phyloP scores from a whole-genome alignment of 495 filamentous ascomycete genomes.

The Aspergillus saccharolyticus region DNA sequence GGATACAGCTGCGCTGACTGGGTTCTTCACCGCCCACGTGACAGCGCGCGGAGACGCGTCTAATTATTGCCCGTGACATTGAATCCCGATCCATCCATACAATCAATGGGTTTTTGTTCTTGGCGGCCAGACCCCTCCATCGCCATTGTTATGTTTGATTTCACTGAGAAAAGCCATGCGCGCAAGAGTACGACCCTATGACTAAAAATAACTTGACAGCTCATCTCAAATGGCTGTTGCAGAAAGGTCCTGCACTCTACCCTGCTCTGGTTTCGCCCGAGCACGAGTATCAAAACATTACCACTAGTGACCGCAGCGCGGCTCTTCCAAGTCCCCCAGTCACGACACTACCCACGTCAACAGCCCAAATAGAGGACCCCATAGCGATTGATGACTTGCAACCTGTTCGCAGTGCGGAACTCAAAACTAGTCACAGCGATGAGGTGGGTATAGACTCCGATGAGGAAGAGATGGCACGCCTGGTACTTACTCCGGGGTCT shows the following conservation, averaged over 20 bases:
- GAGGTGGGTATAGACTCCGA: slow-evolving; percentile 26
- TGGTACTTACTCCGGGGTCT: slow-evolving; percentile 49
- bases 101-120: slow-evolving; percentile 12
- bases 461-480: slow-evolving; percentile 49
- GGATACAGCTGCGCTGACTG: not conserved
- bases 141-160: slow-evolving; percentile 10
- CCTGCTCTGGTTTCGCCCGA: slow-evolving; percentile 28
- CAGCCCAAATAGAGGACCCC: slow-evolving; percentile 4
- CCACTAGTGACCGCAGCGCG: not conserved
- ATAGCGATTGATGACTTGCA: slow-evolving; percentile 12
- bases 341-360: slow-evolving; percentile 2
- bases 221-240: slow-evolving; percentile 49
- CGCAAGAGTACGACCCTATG: slow-evolving; percentile 38
- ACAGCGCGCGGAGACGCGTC: slow-evolving; percentile 22
- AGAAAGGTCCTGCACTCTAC: slow-evolving; percentile 35
- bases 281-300: slow-evolving; percentile 18
- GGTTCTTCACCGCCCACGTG: slow-evolving; percentile 21
- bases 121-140: slow-evolving; percentile 8
- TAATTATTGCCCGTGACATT: slow-evolving; percentile 1
- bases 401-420: not conserved
- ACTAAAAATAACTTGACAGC: slow-evolving; percentile 46
- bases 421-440: slow-evolving; percentile 11
- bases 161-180: slow-evolving; percentile 26
- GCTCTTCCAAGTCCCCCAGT: not conserved
- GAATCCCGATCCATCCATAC: not conserved